Evolutionary conservation across 2,329 filamentous ascomycete genomes (phyloP), one percentile per base, ranked within the genome.

Genomic region (Fusarium penzigii): DNA sequence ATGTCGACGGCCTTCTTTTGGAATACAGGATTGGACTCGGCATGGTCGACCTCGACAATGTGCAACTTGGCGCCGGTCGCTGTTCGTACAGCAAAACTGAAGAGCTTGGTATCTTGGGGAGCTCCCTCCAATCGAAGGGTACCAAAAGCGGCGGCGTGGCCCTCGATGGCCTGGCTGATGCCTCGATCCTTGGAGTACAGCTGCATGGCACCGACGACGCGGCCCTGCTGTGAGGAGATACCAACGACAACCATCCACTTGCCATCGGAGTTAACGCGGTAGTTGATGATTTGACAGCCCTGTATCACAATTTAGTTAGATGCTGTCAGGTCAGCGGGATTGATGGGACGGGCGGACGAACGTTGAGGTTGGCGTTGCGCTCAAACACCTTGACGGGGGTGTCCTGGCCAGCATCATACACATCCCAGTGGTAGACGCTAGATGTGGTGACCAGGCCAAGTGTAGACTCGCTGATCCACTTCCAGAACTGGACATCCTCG

Each of bases 281-380:
- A 99, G 79, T 97, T 99, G 84, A 99, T 99, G 74, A 99, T 99
- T 84, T 99, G 94, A 75, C 91, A 95, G 61, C 88, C 89, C 90
- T 95, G 66, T 51, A 38, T 29, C 12, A n/a, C 43, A 14, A 34
- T 14, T 36, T 36, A 49, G 55, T 64, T 54, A 67, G 64, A 57
- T 34, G 29, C 42, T 29, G 13, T 43, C 25, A 3, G 14, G 17
- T 34, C 14, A 17, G 29, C 48, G 44, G 49, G 13, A 39, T 14
- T n/a, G 13, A 20, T 10, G 34, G 10, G 32, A 46, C 34, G 44
- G 39, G 32, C 5, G 13, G 16, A 79, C 88, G 63, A 81, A 94
- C 91, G 65, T 82, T 84, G 51, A 99, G 84, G 70, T 96, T 97
- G 63, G 88, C 82, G 69, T 97, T 94, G 67, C 94, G 89, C 72